Percentiles rank a stretch among this genome's conserved stretches.
phyloP scores from a whole-genome alignment of 768 basidiomycete genomes.

The Pleurotus djamor region DNA sequence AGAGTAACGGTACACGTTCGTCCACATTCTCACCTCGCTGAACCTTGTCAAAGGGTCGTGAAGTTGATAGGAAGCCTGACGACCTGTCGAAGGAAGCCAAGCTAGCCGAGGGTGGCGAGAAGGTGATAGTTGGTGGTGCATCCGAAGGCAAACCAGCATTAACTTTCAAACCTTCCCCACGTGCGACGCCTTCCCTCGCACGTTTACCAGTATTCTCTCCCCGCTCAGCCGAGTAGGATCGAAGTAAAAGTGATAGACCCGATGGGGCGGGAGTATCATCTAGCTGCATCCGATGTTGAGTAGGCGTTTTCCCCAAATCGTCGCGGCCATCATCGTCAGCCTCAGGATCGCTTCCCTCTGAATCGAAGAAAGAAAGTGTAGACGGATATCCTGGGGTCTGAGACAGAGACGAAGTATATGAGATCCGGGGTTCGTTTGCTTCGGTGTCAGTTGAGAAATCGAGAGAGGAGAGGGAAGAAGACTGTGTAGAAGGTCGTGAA shows the following conservation, averaged over 20 bases:
- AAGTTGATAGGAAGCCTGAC: not conserved
- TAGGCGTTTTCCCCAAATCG: slow-evolving; percentile 12
- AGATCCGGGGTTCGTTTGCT: not conserved
- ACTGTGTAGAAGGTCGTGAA: not conserved
- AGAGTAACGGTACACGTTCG: not conserved
- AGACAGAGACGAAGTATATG: not conserved
- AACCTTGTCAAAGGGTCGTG: too few relatives aligned
- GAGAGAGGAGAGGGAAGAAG: not conserved
- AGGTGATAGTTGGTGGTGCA: not conserved
- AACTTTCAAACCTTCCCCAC: not conserved
- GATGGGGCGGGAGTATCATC: slow-evolving; percentile 9
- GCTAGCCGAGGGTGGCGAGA: not conserved
- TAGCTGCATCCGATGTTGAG: not conserved
- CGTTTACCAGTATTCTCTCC: not conserved
- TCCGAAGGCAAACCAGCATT: not conserved
- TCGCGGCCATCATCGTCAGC: not conserved
- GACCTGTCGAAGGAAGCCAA: not conserved
- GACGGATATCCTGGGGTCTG: not conserved
- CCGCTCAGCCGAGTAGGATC: not conserved
- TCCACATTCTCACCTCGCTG: not conserved
- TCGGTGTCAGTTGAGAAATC: not conserved
- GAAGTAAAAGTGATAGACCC: slow-evolving; percentile 7
- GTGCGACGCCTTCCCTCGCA: not conserved
- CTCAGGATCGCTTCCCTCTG: slow-evolving; percentile 6
- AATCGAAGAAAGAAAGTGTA: slow-evolving; percentile 13